Evolutionary conservation across 129 eudicot species (phyloP), one percentile per base, ranked within the genome.

Genomic region (Arctium lappa): DNA sequence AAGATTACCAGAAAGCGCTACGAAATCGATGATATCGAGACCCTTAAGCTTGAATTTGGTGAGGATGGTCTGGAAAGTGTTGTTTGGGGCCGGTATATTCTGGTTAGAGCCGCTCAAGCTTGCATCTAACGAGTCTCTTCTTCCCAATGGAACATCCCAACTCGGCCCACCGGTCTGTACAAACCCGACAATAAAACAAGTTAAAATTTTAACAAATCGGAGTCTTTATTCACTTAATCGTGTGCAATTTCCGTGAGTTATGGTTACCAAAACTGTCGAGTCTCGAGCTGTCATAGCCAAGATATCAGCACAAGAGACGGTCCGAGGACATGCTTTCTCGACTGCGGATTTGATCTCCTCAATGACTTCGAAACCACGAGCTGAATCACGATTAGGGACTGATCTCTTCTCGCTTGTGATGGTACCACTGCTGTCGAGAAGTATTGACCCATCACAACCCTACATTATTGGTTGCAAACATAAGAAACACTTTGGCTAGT

Each of bases 121-220:
- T 29, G 98, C 97, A 42, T 85, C 90, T 82, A 75, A 81, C 1
- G 97, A 88, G 83, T 95, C 98, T 77, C 93, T 92, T 88, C 98
- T 92, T 87, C 98, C 98, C 79, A 95, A 76, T 9, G 98, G 98
- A 44, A 95, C 96, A 62, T 81, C 97, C 98, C 98, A 95, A 83
- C 88, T 88, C 1, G 98, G 98, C 40, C 97, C 97, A n/a, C 97
- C 97, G 12, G 94, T 74, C 98, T 94, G 81, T 74, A 79, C 65
- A 72, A 82, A 83, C 73, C 68, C 27, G 29, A 39, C 32, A 77
- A 76, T 3, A 77, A 68, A 48, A 60, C 68, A 5, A 60, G 29
- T 60, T 60, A 60, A 4, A 16, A 0, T 56, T 6, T 5, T 56
- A 56, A 16, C 29, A n/a, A 60, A 60, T 60, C 18, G 0, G 2